A percentile compares a stretch with the other conserved stretches of the same genome.
Conservation (phyloP, 306 rosid genomes). For the Comarum palustre region DNA sequence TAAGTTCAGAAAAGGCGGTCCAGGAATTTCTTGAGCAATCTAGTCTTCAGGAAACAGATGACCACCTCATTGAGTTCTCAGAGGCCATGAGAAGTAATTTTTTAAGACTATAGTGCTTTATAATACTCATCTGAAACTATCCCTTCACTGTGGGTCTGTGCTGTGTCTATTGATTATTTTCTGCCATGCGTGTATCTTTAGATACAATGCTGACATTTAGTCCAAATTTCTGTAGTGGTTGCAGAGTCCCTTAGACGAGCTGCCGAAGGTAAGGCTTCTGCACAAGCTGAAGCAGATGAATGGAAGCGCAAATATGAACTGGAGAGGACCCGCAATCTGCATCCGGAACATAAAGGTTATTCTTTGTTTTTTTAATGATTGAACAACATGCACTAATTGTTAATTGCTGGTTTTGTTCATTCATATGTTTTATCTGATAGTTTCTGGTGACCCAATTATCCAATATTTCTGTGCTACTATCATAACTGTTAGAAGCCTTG, state of each 20-base stretch:
- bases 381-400: conserved; percentile 11
- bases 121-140: conserved; percentile 19
- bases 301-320: conserved; percentile 93
- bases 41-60: conserved; percentile 67
- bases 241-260: conserved; percentile 86
- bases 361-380: background rate
- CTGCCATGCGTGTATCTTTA: conserved; percentile 22
- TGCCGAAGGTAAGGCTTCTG: conserved; percentile 90
- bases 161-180: background rate
- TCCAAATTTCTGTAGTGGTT: conserved; percentile 64
- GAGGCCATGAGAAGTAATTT: conserved; percentile 84
- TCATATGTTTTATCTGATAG: background rate
- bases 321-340: conserved; percentile 70
- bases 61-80: conserved; percentile 92
- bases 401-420: conserved; percentile 8
- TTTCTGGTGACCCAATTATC: conserved; percentile 14
- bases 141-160: conserved; percentile 14
- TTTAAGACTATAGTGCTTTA: conserved; percentile 15
- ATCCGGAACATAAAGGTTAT: conserved; percentile 58
- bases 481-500: background rate
- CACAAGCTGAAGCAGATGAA: conserved; percentile 94
- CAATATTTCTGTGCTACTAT: background rate
- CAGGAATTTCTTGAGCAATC: conserved; percentile 69
- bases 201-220: conserved; percentile 37
- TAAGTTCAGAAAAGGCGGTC: conserved; percentile 69